A percentile compares a stretch with the other conserved stretches of the same genome.
Evolutionary conservation across 768 basidiomycete species (phyloP).

Genomic region (Boletus rufocinnamomeus): DNA sequence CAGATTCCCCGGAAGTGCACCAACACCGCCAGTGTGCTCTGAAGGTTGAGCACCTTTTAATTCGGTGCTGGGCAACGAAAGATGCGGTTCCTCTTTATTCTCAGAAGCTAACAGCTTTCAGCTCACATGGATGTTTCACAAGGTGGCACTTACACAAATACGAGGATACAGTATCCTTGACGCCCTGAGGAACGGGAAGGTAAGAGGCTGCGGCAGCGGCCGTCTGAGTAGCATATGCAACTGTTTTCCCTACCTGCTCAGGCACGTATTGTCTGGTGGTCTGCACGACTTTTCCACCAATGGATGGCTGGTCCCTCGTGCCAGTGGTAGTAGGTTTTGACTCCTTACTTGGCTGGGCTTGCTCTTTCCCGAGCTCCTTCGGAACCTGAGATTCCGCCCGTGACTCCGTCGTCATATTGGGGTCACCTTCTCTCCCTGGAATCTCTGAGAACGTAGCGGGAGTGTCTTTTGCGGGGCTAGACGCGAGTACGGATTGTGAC

Average conservation of each 20-base stretch:
- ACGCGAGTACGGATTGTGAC: slow-evolving; percentile 22
- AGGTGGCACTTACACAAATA: slow-evolving; percentile 13
- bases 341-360: neutral
- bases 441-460: slow-evolving; percentile 1
- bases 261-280: slow-evolving; percentile 7
- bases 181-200: slow-evolving; percentile 1
- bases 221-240: neutral
- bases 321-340: neutral
- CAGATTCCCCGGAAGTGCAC: slow-evolving; percentile 48
- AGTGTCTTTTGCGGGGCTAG: slow-evolving; percentile 7
- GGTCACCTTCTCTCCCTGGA: neutral
- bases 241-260: neutral
- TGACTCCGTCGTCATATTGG: neutral
- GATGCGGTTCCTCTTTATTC: neutral
- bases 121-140: neutral
- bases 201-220: slow-evolving; percentile 6
- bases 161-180: neutral
- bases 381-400: neutral
- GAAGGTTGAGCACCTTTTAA: slow-evolving; percentile 34
- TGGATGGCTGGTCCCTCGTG: neutral
- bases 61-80: slow-evolving; percentile 40
- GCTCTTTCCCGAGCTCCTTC: slow-evolving; percentile 4
- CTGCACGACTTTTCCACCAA: neutral
- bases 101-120: slow-evolving; percentile 18
- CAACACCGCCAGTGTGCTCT: slow-evolving; percentile 43